A percentile compares a stretch with the other conserved stretches of the same genome.
These are phyloP conservation scores for Ophiosphaerella narmari DNA, from an alignment of 2,329 filamentous ascomycete species.

Conservation along the genomic window DNA sequence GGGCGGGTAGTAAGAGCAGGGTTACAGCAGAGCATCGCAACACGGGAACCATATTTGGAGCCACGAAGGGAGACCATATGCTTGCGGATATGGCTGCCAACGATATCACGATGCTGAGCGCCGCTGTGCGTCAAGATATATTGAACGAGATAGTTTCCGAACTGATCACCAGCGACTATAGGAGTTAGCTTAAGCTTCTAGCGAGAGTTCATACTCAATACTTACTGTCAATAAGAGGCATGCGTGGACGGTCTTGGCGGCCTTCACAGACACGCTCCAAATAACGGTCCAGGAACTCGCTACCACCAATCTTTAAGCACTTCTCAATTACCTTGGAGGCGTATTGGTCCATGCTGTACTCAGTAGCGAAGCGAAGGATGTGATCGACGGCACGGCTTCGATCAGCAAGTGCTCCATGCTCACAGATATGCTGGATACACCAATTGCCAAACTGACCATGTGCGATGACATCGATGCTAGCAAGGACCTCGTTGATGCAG, in stretches of 20 bases:
- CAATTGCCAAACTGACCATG: conserved; percentile 99
- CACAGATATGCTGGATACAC: conserved; percentile 99
- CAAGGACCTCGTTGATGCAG: conserved; percentile 94
- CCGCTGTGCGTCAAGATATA: conserved; percentile 92
- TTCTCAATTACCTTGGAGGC: conserved; percentile 99
- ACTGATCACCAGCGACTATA: conserved; percentile 91
- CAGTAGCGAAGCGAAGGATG: conserved; percentile 87
- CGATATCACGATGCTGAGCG: conserved; percentile 87
- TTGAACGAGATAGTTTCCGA: conserved; percentile 97
- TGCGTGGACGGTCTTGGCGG: conserved; percentile 86
- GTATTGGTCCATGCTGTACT: conserved; percentile 99
- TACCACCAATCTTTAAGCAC: conserved; percentile 92
- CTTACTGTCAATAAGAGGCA: conserved; percentile 90
- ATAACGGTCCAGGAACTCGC: conserved; percentile 89
- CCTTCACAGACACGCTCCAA: conserved; percentile 93
- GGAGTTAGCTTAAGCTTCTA: conserved; percentile 15
- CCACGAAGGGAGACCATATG: conserved; percentile 99
- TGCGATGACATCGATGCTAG: conserved; percentile 93
- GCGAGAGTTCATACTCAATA: conserved; percentile 5
- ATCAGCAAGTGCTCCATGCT: conserved; percentile 89
- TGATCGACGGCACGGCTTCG: conserved; percentile 93
- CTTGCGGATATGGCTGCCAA: conserved; percentile 91
- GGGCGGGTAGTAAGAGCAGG: conserved; percentile 87
- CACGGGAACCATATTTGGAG: conserved; percentile 96
- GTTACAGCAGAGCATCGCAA: conserved; percentile 98